Percentiles rank a stretch among this genome's conserved stretches.
These are phyloP conservation scores for Thalassiosira profunda DNA, from an alignment of 108 stramenopile genomes.

Conservation along the genomic window DNA sequence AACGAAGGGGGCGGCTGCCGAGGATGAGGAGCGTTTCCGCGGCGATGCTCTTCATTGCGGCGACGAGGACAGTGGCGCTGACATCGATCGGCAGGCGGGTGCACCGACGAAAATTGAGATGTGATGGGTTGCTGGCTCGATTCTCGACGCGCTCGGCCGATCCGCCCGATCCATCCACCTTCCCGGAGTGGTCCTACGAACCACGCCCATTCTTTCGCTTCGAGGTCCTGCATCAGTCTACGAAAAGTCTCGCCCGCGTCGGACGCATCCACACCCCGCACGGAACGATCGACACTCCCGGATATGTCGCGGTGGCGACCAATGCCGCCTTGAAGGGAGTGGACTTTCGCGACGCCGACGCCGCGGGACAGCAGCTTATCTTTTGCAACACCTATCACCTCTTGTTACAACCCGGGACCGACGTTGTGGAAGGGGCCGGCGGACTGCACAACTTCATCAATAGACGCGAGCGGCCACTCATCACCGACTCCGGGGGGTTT, in stretches of 20 bases:
- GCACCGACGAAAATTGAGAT: background rate
- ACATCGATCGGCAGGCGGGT: background rate
- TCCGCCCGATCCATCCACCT: constrained; percentile 68
- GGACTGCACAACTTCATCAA: constrained; percentile 93
- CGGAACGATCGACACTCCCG: constrained; percentile 84
- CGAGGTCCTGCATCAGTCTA: constrained; percentile 86
- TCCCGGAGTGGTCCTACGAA: constrained; percentile 84
- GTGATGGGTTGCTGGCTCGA: background rate
- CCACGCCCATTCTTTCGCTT: constrained; percentile 79
- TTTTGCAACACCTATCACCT: constrained; percentile 97
- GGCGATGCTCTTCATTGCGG: background rate
- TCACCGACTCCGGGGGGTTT: constrained; percentile 96
- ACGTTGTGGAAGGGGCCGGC: constrained; percentile 85
- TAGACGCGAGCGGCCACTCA: constrained; percentile 75
- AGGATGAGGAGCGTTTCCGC: background rate
- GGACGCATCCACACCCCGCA: constrained; percentile 82
- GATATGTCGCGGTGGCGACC: constrained; percentile 95
- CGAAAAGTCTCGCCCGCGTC: constrained; percentile 82
- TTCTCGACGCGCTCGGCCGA: constrained; percentile 10
- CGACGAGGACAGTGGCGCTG: background rate
- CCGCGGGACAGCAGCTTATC: constrained; percentile 79
- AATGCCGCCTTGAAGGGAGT: constrained; percentile 92
- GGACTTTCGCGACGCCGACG: constrained; percentile 79
- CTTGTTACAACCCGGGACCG: constrained; percentile 90
- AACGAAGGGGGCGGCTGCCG: no score